These are phyloP conservation scores for Cyclotella atomus DNA, from an alignment of 108 stramenopile species.

Conservation along the genomic window DNA sequence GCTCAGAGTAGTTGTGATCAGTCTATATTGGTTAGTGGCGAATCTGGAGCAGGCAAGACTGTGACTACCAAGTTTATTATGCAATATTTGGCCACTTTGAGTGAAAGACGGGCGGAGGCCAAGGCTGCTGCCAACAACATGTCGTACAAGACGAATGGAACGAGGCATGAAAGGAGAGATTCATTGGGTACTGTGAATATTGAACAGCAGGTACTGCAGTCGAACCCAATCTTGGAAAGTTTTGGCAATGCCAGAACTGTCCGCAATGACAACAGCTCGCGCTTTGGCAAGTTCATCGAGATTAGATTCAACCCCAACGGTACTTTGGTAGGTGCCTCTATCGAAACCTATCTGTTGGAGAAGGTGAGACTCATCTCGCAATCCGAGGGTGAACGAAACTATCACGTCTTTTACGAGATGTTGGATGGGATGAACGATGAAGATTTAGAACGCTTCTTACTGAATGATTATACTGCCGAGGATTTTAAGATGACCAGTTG, in stretches of 20 bases:
- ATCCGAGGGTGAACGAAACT: constrained; percentile 89
- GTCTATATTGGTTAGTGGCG: constrained; percentile 86
- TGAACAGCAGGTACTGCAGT: constrained; percentile 88
- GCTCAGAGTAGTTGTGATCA: constrained; percentile 36
- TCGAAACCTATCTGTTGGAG: constrained; percentile 94
- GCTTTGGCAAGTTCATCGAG: constrained; percentile 96
- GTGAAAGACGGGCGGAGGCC: constrained; percentile 62
- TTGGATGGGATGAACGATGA: constrained; percentile 49
- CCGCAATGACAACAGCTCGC: constrained; percentile 86
- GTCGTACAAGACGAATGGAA: constrained; percentile 8
- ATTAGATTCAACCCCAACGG: constrained; percentile 78
- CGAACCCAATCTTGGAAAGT: constrained; percentile 96
- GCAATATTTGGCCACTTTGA: constrained; percentile 89
- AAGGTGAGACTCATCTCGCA: constrained; percentile 90
- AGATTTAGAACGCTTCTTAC: constrained; percentile 58
- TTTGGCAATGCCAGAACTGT: constrained; percentile 96
- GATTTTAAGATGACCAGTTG: constrained; percentile 55
- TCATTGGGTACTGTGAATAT: constrained; percentile 51
- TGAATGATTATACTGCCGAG: constrained; percentile 46
- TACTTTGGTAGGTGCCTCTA: constrained; percentile 77
- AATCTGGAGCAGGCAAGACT: constrained; percentile 97
- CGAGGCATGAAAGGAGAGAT: background rate
- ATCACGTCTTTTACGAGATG: constrained; percentile 93
- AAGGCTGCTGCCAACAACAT: constrained; percentile 20
- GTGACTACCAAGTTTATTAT: constrained; percentile 98